These are phyloP conservation scores for Spiromastix sp. DNA, from an alignment of 2,329 filamentous ascomycete species.

Conservation along the genomic window DNA sequence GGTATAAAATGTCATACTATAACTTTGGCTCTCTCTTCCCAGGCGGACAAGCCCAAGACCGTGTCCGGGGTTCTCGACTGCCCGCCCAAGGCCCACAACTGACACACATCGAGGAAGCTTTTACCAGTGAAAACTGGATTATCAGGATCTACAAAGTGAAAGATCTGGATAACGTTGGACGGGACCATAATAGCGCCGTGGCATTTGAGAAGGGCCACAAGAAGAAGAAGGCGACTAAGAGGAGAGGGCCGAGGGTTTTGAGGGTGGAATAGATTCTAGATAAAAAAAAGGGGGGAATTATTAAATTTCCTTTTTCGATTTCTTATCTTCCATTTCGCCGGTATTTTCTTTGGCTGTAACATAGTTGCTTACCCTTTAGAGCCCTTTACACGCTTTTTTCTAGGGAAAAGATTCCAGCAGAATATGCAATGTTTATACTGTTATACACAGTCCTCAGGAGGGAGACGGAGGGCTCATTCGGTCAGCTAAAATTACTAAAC, in stretches of 20 bases:
- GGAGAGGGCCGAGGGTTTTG: slow-evolving; percentile 33
- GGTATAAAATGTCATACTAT: slow-evolving; percentile 99
- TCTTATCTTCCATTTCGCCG: neutral
- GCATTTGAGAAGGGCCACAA: slow-evolving; percentile 44
- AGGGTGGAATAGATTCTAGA: slow-evolving; percentile 20
- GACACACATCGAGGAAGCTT: slow-evolving; percentile 87
- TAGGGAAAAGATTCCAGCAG: too few species aligned
- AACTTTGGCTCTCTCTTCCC: slow-evolving; percentile 92
- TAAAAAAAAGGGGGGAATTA: neutral
- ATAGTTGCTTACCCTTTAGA: too few species aligned
- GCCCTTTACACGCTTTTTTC: too few species aligned
- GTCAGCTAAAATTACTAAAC: too few species aligned
- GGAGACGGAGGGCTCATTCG: too few species aligned
- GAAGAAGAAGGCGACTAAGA: slow-evolving; percentile 37
- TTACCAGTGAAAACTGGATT: slow-evolving; percentile 99
- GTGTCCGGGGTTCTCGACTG: slow-evolving; percentile 70
- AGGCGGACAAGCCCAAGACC: slow-evolving; percentile 76
- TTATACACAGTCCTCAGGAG: too few species aligned
- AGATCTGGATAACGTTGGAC: slow-evolving; percentile 89
- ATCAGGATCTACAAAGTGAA: slow-evolving; percentile 99
- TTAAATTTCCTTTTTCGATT: neutral
- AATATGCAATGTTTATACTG: too few species aligned
- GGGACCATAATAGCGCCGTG: slow-evolving; percentile 63
- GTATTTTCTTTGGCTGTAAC: neutral
- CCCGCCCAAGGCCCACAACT: slow-evolving; percentile 80